phyloP scores from a whole-genome alignment of 1,139 yeast genomes.

The Pichia sp. region DNA sequence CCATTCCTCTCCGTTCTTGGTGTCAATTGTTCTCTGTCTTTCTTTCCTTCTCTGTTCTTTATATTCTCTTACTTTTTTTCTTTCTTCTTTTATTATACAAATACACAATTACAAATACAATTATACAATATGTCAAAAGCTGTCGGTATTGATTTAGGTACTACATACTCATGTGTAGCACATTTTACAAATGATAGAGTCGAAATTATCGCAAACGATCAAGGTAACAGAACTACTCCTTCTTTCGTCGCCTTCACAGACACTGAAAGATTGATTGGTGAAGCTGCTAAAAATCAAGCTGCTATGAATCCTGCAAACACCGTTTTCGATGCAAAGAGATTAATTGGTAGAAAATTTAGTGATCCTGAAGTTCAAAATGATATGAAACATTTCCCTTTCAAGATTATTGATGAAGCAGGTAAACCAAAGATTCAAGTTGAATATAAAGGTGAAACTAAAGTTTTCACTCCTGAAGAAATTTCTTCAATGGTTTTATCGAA shows the following conservation, averaged over 20 bases:
- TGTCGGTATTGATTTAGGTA: slow-evolving; percentile 81
- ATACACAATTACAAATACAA: background rate
- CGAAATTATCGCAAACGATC: slow-evolving; percentile 89
- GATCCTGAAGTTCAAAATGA: slow-evolving; percentile 78
- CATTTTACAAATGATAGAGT: slow-evolving; percentile 65
- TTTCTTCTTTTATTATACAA: background rate
- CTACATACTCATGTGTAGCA: slow-evolving; percentile 81
- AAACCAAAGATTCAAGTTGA: slow-evolving; percentile 78
- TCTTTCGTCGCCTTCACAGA: slow-evolving; percentile 82
- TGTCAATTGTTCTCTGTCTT: background rate
- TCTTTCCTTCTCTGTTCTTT: background rate
- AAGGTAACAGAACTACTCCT: slow-evolving; percentile 93
- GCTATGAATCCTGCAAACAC: slow-evolving; percentile 77
- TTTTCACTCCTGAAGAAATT: slow-evolving; percentile 83
- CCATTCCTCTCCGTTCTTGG: background rate
- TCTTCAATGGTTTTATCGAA: slow-evolving; percentile 86
- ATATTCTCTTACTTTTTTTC: background rate
- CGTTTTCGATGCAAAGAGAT: slow-evolving; percentile 78
- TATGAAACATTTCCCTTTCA: slow-evolving; percentile 75
- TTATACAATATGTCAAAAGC: slow-evolving; percentile 50
- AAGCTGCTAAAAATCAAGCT: slow-evolving; percentile 92
- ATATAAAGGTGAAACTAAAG: slow-evolving; percentile 62
- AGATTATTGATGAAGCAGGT: slow-evolving; percentile 60
- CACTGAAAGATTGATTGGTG: slow-evolving; percentile 86
- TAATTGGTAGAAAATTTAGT: slow-evolving; percentile 71